Conservation (phyloP, 805 yeast species). For the Candida fluviatilis region DNA sequence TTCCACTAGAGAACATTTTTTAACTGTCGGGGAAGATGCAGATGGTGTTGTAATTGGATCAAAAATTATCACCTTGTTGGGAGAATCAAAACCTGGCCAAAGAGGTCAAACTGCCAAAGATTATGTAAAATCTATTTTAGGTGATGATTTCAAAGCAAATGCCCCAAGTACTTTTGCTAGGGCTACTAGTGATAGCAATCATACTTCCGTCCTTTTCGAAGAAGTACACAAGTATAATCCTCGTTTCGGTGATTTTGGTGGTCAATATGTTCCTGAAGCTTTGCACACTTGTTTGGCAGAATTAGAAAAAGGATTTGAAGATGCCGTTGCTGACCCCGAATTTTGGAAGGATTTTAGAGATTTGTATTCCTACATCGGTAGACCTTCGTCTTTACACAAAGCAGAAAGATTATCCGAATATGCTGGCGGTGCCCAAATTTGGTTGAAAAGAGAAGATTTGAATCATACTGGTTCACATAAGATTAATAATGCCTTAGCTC, state of each 20-base stretch:
- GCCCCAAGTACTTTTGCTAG: slow-evolving; percentile 25
- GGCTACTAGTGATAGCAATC: slow-evolving; percentile 14
- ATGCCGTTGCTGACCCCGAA: slow-evolving; percentile 79
- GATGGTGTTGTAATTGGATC: slow-evolving; percentile 98
- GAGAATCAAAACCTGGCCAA: slow-evolving; percentile 56
- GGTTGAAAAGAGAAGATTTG: slow-evolving; percentile 97
- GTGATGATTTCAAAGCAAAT: slow-evolving; percentile 39
- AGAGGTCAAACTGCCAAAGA: slow-evolving; percentile 61
- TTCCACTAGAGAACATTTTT: slow-evolving; percentile 85
- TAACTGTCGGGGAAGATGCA: slow-evolving; percentile 70
- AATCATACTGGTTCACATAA: slow-evolving; percentile 89
- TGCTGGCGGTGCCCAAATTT: slow-evolving; percentile 89
- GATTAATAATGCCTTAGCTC: slow-evolving; percentile 81
- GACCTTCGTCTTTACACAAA: slow-evolving; percentile 89
- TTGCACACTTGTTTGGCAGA: slow-evolving; percentile 87
- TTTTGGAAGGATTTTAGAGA: slow-evolving; percentile 92
- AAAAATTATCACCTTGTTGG: slow-evolving; percentile 67
- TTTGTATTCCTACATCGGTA: slow-evolving; percentile 88
- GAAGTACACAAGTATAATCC: slow-evolving; percentile 69
- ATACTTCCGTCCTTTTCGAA: slow-evolving; percentile 28
- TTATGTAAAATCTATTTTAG: slow-evolving; percentile 67
- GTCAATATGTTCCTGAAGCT: slow-evolving; percentile 98
- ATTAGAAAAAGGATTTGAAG: slow-evolving; percentile 78
- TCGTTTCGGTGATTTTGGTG: slow-evolving; percentile 93
- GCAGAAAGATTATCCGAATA: slow-evolving; percentile 87